Evolutionary conservation across 352 stramenopile species (phyloP).

Genomic region (Globisporangium nagaii): DNA sequence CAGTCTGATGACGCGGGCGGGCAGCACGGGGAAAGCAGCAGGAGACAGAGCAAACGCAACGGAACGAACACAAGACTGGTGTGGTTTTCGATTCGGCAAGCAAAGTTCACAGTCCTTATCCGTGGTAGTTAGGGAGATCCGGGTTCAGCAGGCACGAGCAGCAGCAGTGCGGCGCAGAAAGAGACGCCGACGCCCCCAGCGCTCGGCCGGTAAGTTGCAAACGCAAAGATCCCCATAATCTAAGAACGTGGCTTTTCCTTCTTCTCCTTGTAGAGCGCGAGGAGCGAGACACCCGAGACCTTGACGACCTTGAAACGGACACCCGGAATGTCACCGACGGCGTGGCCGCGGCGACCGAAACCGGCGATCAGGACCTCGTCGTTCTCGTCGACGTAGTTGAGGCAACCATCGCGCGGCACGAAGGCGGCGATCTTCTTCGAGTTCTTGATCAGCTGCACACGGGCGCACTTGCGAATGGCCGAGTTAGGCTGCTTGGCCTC

Average conservation of each 20-base stretch:
- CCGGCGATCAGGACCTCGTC: conserved; percentile 99
- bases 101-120: conserved; percentile 18
- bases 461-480: conserved; percentile 99
- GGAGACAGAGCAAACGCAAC: not conserved
- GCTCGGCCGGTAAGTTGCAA: no score
- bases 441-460: conserved; percentile 99
- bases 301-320: conserved; percentile 99
- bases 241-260: conserved; percentile 99
- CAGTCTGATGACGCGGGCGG: no score
- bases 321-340: conserved; percentile 99
- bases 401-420: conserved; percentile 99
- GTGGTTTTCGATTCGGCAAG: conserved; percentile 10
- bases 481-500: conserved; percentile 99
- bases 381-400: conserved; percentile 99
- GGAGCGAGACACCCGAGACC: conserved; percentile 98
- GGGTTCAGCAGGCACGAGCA: not conserved
- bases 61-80: not conserved
- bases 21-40: no score
- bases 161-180: not conserved
- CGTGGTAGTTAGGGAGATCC: conserved; percentile 11
- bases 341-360: conserved; percentile 99
- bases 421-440: conserved; percentile 99
- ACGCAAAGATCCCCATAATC: conserved; percentile 30
- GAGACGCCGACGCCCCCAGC: not conserved
- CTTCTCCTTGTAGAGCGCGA: conserved; percentile 99